A percentile compares a stretch with the other conserved stretches of the same genome.
These are phyloP conservation scores for Phytopythium oedochilum DNA, from an alignment of 352 stramenopile species.

Conservation along the genomic window DNA sequence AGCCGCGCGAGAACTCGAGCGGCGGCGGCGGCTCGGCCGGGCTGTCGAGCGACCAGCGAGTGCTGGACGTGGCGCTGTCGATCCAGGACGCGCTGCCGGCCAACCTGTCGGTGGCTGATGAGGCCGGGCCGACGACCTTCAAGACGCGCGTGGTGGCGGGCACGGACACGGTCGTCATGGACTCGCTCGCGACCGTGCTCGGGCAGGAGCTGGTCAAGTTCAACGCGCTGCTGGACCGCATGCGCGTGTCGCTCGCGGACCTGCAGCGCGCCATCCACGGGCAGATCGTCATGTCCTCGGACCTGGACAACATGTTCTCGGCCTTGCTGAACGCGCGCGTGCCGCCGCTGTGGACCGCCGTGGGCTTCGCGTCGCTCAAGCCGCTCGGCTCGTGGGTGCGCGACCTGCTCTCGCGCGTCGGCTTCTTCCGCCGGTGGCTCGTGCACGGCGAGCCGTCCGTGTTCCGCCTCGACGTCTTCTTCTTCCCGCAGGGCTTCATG, in stretches of 20 bases:
- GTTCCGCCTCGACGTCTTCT: constrained; percentile 93
- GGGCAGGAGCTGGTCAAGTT: constrained; percentile 94
- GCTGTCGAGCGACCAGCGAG: constrained; percentile 79
- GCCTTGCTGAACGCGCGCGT: constrained; percentile 91
- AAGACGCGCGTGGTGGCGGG: constrained; percentile 77
- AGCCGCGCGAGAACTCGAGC: constrained; percentile 67
- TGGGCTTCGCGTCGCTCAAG: constrained; percentile 93
- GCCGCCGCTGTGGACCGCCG: constrained; percentile 81
- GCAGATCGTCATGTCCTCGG: constrained; percentile 92
- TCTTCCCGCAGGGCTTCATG: constrained; percentile 96
- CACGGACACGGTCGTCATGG: constrained; percentile 74
- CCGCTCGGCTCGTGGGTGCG: constrained; percentile 90
- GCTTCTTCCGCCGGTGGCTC: constrained; percentile 92
- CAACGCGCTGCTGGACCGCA: constrained; percentile 85
- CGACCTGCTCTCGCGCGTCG: constrained; percentile 84
- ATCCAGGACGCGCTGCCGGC: constrained; percentile 58
- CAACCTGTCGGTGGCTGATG: constrained; percentile 67
- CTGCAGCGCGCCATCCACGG: constrained; percentile 83
- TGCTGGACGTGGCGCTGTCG: constrained; percentile 69
- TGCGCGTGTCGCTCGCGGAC: constrained; percentile 76
- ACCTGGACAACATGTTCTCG: constrained; percentile 96
- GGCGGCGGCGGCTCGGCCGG: constrained; percentile 38
- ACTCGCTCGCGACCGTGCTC: constrained; percentile 91
- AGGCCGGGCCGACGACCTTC: constrained; percentile 90
- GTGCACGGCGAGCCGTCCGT: constrained; percentile 85